Conservation (phyloP, 2,329 filamentous ascomycete species). For the Arachnomyces sp. region DNA sequence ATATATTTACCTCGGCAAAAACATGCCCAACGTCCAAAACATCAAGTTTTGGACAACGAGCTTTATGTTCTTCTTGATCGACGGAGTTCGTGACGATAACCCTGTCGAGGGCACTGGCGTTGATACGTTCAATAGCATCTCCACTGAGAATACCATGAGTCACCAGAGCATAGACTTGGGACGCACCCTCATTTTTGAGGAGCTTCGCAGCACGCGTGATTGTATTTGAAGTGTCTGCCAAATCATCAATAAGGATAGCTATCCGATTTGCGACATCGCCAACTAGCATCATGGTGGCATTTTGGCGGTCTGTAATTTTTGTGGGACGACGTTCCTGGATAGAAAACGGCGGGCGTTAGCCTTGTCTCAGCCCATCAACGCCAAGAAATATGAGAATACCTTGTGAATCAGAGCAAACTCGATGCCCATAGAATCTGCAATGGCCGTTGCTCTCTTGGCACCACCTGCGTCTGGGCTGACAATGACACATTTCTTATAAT, state of each 20-base stretch:
- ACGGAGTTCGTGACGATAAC: constrained; percentile 94
- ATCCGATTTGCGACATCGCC: constrained; percentile 74
- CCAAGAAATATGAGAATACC: constrained; percentile 44
- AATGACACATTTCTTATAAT: constrained; percentile 79
- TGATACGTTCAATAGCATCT: constrained; percentile 89
- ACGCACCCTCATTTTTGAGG: constrained; percentile 89
- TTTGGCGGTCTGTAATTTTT: constrained; percentile 73
- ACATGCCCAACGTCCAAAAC: constrained; percentile 82
- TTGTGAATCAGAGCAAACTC: constrained; percentile 98
- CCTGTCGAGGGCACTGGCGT: constrained; percentile 85
- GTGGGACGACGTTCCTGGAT: constrained; percentile 76
- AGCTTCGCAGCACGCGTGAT: constrained; percentile 94
- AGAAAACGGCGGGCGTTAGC: constrained; percentile 20
- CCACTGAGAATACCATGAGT: constrained; percentile 94
- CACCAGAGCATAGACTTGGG: constrained; percentile 79
- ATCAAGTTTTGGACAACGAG: constrained; percentile 76
- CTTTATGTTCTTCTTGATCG: constrained; percentile 73
- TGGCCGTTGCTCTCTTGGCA: constrained; percentile 89
- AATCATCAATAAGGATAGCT: constrained; percentile 86
- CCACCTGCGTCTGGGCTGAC: constrained; percentile 95
- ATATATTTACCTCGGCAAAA: constrained; percentile 67
- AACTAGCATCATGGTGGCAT: constrained; percentile 86
- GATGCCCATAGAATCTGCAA: constrained; percentile 87
- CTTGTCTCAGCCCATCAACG: constrained; percentile 13
- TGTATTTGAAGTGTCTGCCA: constrained; percentile 93